Evolutionary conservation across 164 flowering plant species (phyloP), one percentile per base, ranked within the genome.

Genomic region (Magnolia kwangsiensis): DNA sequence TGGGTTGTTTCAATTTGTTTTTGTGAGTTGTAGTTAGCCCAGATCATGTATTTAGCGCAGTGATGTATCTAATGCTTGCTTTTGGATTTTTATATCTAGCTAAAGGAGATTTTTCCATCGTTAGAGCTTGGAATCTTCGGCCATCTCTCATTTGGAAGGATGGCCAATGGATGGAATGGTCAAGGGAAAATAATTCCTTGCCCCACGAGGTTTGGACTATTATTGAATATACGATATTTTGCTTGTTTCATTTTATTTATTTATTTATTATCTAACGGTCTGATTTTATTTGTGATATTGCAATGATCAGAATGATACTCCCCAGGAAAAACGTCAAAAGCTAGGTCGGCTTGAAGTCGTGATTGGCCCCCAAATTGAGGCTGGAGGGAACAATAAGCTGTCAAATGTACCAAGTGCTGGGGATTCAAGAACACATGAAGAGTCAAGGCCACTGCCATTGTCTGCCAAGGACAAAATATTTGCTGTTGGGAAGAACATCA

Each of bases 121-220:
- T 93, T 7, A 89, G 81, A 83, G 88, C 86, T 21, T 94, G 98
- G 98, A 78, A 88, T 80, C 89, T 96, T 67, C 90, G 98, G 31
- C 90, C 98, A 75, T 87, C 94, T 78, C 88, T 89, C 10, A 71
- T 85, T 23, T 96, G 99, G 98, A 89, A 87, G 74, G 87, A 91
- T 83, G 91, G 93, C 72, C 84, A 85, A 68, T 96, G 99, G 99
- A 64, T 88, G 59, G 96, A 91, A 72, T 92, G 88, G 87, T 85
- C 86, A 14, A 82, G 71, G 63, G 86, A 79, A 69, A 83, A 66
- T 23, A 71, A 70, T n/a, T 14, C 27, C 64, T 51, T 82, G 77
- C 72, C 77, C 51, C 85, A 78, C 79, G 95, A 86, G 93, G 95
- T 89, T 27, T 72, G 49, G 9, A 64, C 67, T 9, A 20, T n/a